Evolutionary conservation across 1,139 yeast species (phyloP).

Genomic region (Eremothecium cymbalariae): DNA sequence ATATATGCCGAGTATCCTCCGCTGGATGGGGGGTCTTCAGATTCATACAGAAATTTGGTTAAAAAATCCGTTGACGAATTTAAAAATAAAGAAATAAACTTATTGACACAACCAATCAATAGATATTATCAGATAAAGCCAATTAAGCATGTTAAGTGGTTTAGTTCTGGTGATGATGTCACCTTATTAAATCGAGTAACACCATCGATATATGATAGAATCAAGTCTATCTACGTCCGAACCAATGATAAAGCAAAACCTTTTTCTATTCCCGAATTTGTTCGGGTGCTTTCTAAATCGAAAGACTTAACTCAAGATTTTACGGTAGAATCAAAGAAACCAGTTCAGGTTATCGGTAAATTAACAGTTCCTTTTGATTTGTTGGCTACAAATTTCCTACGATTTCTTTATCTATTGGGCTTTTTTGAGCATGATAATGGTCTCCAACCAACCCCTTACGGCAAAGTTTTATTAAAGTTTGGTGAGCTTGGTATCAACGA

Average conservation of each 20-base stretch:
- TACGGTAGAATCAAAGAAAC: conserved; percentile 27
- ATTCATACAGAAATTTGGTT: conserved; percentile 51
- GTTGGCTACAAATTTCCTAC: conserved; percentile 50
- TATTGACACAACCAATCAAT: conserved; percentile 65
- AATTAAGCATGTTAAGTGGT: conserved; percentile 53
- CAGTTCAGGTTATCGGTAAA: conserved; percentile 27
- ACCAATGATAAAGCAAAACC: conserved; percentile 20
- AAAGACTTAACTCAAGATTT: conserved; percentile 30
- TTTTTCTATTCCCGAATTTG: conserved; percentile 26
- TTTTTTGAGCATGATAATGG: conserved; percentile 41
- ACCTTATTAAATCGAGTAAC: conserved; percentile 47
- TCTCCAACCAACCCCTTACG: conserved; percentile 46
- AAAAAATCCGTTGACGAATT: conserved; percentile 39
- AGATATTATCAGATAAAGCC: conserved; percentile 80
- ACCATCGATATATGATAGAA: conserved; percentile 39
- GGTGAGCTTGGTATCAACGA: conserved; percentile 30
- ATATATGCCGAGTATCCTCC: conserved; percentile 59
- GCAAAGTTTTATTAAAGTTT: conserved; percentile 40
- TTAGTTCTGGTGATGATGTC: conserved; percentile 38
- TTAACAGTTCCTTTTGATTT: conserved; percentile 44
- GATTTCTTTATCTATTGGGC: conserved; percentile 51
- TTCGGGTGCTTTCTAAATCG: conserved; percentile 22
- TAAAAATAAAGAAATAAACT: conserved; percentile 55
- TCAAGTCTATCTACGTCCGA: conserved; percentile 35
- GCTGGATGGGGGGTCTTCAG: conserved; percentile 54